Base-by-base conservation (phyloP, 805 yeast genomes). In the Tetrapisispora arboricola region DNA sequence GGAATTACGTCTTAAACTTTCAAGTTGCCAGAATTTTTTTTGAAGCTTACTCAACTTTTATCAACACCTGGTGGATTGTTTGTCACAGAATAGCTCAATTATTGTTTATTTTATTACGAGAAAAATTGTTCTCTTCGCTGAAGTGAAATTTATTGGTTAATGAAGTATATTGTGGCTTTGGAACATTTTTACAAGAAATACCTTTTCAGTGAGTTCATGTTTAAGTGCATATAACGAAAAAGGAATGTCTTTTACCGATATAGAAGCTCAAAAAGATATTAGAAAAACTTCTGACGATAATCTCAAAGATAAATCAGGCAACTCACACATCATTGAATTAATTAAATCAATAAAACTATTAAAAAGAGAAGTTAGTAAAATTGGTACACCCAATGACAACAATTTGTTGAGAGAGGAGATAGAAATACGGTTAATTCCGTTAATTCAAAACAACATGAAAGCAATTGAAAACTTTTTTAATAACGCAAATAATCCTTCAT, bases 311-410 rank as follows among this genome's bases (percentile, higher is more conserved):
- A 11, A 34, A 6, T 19, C 37, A 4, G n/a, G 15, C 15, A 32
- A 32, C n/a, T 34, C n/a, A 16, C 9, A 25, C 10, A 18, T 39
- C 7, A 22, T 21, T 3, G 38, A 32, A 11, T 13, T 39, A 17
- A n/a, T 29, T 40, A 49, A 32, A 40, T 47, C 20, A 46, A 45
- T 36, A 34, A 40, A 36, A 22, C 2, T 28, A 13, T 15, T 53
- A 20, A 43, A 42, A 21, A 40, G 48, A 25, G 48, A 47, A 39
- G 40, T 28, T 10, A 40, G 25, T 32, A 48, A 47, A 29, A 35
- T 55, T 13, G 57, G 53, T 11, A 44, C 54, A 3, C 45, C 40
- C 22, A 44, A 44, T 25, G 84, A 78, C 48, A 60, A 62, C 17
- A 22, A 19, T 2, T 49, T 53, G 22, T 44, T 70, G n/a, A 53